Evolutionary conservation across 768 basidiomycete species (phyloP).

Genomic region (Hericium coralloides): DNA sequence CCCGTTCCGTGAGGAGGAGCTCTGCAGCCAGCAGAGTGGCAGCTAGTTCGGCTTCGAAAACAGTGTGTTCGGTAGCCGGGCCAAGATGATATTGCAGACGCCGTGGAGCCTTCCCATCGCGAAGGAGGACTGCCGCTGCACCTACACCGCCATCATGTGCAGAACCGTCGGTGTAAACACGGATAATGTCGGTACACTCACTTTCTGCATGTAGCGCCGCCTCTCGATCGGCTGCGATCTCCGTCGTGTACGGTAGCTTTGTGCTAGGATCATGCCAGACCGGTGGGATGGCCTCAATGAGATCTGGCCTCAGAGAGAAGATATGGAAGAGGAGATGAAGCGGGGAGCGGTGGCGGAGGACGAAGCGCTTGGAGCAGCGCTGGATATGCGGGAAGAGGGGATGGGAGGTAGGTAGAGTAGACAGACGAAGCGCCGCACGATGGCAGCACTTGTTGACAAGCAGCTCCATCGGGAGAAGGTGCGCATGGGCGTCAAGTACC

Average conservation of each 20-base stretch:
- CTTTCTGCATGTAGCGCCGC: not conserved
- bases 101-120: not conserved
- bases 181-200: not conserved
- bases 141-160: slow-evolving; percentile 9
- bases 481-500: slow-evolving; percentile 3
- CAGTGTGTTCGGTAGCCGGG: slow-evolving; percentile 13
- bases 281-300: slow-evolving; percentile 9
- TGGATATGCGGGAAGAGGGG: not conserved
- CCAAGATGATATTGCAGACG: not conserved
- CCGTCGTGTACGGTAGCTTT: not conserved
- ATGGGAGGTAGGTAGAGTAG: slow-evolving; percentile 10
- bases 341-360: not conserved
- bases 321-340: slow-evolving; percentile 11
- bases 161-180: slow-evolving; percentile 16
- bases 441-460: slow-evolving; percentile 1
- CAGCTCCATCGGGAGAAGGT: slow-evolving; percentile 5
- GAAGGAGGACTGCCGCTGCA: slow-evolving; percentile 7
- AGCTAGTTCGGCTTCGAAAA: slow-evolving; percentile 24
- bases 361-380: not conserved
- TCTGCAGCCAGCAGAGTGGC: slow-evolving; percentile 20
- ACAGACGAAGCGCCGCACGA: slow-evolving; percentile 2
- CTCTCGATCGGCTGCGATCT: not conserved
- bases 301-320: not conserved
- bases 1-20: slow-evolving; percentile 13
- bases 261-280: not conserved